Evolutionary conservation across 176 grass and related monocot species (phyloP), one percentile per base, ranked within the genome.

Genomic region (Luzula sylvatica): DNA sequence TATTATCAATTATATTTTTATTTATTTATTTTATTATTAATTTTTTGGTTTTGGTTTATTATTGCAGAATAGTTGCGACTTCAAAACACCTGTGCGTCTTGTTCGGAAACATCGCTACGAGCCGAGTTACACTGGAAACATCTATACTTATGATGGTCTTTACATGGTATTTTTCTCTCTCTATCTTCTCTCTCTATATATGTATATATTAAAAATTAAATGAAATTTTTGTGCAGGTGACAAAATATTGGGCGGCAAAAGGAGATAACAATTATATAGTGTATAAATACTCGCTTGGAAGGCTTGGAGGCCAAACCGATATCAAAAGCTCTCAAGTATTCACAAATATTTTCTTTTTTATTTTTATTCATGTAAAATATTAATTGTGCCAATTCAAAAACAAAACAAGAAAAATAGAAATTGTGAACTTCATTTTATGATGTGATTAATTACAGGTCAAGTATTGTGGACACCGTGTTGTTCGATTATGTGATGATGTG

Each of bases 141-240:
- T 88, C 28, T 95, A 95, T 69, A 88, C 90, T 6, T 95, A 88
- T 24, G 80, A 88, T 39, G 90, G 90, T 9, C 59, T 96, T 42
- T 96, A 96, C 51, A 85, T 81, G 90, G 90, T 96, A 45, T 47
- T 23, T 27, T 32, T 32, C 3, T 3, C 11, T 22, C 25, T 24
- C 24, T 4, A 11, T 38, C 23, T 14, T 26, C 13, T 25, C 15
- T 21, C 15, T 12, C 41, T 28, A 3, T 63, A 39, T 29, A 2
- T 29, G 3, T 24, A 44, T 46, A 44, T 46, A 15, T 25, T 11
- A 26, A 63, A 15, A 63, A 9, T 18, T 46, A 61, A 8, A 1
- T 62, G 29, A 4, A 8, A 32, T 32, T 8, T 32, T 60, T 74
- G 3, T 45, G 29, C 72, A 96, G 90, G 90, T 96, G 16, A 56